Percentiles rank a stretch among this genome's conserved stretches.
Conservation (phyloP, 108 stramenopile species). For the Pseudonitzschia delicatissima region DNA sequence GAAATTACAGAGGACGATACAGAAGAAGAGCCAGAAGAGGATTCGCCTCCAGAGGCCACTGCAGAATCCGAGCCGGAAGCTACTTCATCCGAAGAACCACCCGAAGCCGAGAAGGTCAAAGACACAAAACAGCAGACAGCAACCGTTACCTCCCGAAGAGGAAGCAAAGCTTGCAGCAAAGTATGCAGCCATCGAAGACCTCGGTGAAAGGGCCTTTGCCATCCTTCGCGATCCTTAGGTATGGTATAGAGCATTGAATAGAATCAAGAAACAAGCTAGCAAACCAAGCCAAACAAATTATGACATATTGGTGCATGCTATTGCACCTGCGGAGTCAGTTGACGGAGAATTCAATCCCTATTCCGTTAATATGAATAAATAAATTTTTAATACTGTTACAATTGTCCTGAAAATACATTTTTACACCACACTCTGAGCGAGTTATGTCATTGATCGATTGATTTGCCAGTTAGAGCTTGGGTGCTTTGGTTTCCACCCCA, state of each 20-base stretch:
- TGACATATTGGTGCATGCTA: no score
- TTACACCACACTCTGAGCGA: no score
- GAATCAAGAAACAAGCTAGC: background rate
- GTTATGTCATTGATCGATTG: no score
- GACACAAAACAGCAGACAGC: constrained; percentile 4
- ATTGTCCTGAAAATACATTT: background rate
- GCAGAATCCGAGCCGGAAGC: background rate
- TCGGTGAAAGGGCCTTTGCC: constrained; percentile 45
- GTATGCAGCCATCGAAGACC: constrained; percentile 46
- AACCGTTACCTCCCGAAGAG: constrained; percentile 44
- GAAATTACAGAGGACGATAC: background rate
- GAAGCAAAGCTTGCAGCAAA: constrained; percentile 40
- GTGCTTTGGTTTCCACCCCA: no score
- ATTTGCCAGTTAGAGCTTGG: no score
- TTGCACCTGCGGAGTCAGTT: no score
- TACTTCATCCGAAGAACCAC: background rate
- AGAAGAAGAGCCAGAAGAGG: background rate
- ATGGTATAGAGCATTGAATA: constrained; percentile 19
- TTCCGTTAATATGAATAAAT: no score
- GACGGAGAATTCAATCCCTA: no score
- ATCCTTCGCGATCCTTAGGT: constrained; percentile 54
- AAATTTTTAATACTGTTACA: background rate
- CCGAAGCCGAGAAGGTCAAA: no score
- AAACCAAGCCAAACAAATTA: no score
- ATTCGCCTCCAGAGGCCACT: background rate